A percentile compares a stretch with the other conserved stretches of the same genome.
Conservation (phyloP, 441 rosid genomes). For the Rhodomyrtus psidioides region DNA sequence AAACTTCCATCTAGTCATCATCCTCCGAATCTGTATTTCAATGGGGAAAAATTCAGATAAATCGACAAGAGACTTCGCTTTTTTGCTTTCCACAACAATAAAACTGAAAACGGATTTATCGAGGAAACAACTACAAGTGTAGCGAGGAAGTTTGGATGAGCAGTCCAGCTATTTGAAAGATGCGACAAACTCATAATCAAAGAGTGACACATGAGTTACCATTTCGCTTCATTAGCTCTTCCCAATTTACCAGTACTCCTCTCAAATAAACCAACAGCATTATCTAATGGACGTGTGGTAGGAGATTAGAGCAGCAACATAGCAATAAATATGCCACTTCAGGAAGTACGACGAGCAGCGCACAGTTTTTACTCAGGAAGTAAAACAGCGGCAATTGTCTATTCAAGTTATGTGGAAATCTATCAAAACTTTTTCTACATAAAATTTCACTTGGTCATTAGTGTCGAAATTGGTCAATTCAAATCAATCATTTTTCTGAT, state of each 20-base stretch:
- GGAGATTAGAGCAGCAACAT: neutral
- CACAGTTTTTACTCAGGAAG: neutral
- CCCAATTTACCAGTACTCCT: neutral
- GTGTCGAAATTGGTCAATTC: neutral
- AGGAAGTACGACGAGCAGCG: neutral
- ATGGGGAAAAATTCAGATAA: neutral
- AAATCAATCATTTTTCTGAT: neutral
- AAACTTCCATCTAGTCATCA: slow-evolving; percentile 51
- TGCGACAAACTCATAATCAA: neutral
- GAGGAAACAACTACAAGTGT: neutral
- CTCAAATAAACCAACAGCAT: neutral
- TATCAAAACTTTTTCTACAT: neutral
- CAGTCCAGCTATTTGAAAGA: neutral
- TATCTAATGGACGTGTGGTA: neutral
- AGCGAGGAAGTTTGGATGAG: neutral
- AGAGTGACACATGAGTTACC: neutral
- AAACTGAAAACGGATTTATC: neutral
- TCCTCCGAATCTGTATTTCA: slow-evolving; percentile 79
- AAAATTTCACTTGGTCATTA: neutral
- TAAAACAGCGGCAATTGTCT: neutral
- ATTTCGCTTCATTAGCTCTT: neutral
- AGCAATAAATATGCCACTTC: neutral
- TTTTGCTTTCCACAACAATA: neutral
- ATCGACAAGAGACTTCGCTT: neutral
- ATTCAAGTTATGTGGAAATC: neutral